These are phyloP conservation scores for Macrolepiota albuminosa DNA, from an alignment of 768 basidiomycete genomes.

Conservation along the genomic window DNA sequence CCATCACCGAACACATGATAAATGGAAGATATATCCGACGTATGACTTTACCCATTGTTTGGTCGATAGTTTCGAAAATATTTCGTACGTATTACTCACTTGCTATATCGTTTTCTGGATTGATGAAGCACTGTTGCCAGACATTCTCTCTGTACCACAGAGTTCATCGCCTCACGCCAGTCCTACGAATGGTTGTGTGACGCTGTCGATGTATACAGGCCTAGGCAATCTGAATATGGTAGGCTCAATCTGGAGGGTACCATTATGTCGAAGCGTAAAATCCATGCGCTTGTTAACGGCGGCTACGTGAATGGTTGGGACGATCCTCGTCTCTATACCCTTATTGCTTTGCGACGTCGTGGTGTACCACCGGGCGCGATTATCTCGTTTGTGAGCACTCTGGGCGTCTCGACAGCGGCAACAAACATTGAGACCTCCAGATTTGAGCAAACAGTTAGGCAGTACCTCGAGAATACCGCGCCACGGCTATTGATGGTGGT, in stretches of 20 bases:
- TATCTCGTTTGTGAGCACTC: slow-evolving; percentile 82
- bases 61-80: slow-evolving; percentile 98
- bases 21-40: slow-evolving; percentile 97
- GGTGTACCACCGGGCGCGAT: slow-evolving; percentile 98
- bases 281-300: slow-evolving; percentile 81
- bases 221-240: slow-evolving; percentile 95
- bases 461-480: slow-evolving; percentile 84
- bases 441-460: slow-evolving; percentile 86
- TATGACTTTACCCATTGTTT: slow-evolving; percentile 99
- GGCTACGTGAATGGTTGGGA: slow-evolving; percentile 91
- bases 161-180: slow-evolving; percentile 93
- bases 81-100: slow-evolving; percentile 65
- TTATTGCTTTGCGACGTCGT: slow-evolving; percentile 91
- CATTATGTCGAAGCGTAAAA: slow-evolving; percentile 95
- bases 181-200: slow-evolving; percentile 99
- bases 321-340: slow-evolving; percentile 94
- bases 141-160: slow-evolving; percentile 94
- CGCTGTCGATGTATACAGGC: slow-evolving; percentile 95
- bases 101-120: neutral
- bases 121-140: slow-evolving; percentile 33
- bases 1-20: slow-evolving; percentile 89
- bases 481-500: slow-evolving; percentile 91
- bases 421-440: slow-evolving; percentile 84
- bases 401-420: slow-evolving; percentile 88
- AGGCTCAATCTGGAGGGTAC: slow-evolving; percentile 91